Conservation (phyloP, 1,139 yeast species). For the Pichia inconspicua region DNA sequence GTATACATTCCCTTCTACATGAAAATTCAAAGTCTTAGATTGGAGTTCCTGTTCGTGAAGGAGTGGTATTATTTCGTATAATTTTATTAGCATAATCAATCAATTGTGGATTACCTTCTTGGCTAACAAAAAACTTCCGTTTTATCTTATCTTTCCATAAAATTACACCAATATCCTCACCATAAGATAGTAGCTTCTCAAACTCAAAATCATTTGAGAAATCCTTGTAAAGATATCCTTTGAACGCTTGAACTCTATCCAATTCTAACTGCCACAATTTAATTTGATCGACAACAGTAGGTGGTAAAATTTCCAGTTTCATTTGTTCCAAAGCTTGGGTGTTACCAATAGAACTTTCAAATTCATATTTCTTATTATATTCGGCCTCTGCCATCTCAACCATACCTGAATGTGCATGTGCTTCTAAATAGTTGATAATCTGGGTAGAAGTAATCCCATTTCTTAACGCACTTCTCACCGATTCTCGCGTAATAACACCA, state of each 20-base stretch:
- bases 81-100: constrained; percentile 77
- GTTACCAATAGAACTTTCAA: constrained; percentile 41
- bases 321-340: constrained; percentile 27
- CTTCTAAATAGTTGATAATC: constrained; percentile 76
- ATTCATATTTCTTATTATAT: constrained; percentile 58
- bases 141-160: constrained; percentile 73
- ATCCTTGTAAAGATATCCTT: constrained; percentile 84
- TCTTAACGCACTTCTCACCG: constrained; percentile 71
- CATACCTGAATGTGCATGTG: constrained; percentile 96
- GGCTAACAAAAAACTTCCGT: constrained; percentile 67
- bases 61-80: constrained; percentile 25
- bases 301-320: constrained; percentile 65
- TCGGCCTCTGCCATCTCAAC: constrained; percentile 59
- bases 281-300: constrained; percentile 93
- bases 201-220: constrained; percentile 74
- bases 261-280: constrained; percentile 92
- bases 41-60: constrained; percentile 11
- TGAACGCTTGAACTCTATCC: constrained; percentile 83
- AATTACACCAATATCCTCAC: constrained; percentile 84
- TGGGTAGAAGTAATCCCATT: constrained; percentile 96
- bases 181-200: constrained; percentile 64
- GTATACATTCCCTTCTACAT: background rate
- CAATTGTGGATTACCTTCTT: constrained; percentile 82
- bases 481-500: constrained; percentile 89
- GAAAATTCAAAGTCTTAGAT: background rate